phyloP scores from a whole-genome alignment of 2,329 filamentous ascomycete species.

The Neopestalotiopsis sp. region DNA sequence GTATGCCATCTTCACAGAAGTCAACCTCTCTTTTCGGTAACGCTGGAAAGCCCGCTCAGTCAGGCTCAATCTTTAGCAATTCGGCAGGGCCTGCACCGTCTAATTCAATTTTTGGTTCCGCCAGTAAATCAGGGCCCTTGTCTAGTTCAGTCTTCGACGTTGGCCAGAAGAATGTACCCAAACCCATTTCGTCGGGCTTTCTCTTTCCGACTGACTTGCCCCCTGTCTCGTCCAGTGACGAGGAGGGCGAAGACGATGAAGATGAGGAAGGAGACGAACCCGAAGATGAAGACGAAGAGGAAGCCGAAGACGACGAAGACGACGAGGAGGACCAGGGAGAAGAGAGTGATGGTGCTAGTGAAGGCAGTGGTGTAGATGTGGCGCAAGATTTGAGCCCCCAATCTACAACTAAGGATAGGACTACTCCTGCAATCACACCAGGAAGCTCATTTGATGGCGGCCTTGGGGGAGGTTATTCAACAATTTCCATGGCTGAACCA shows the following conservation, averaged over 20 bases:
- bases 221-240: slow-evolving; percentile 43
- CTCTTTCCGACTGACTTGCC: slow-evolving; percentile 36
- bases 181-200: slow-evolving; percentile 27
- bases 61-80: background rate
- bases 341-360: slow-evolving; percentile 49
- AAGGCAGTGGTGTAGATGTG: slow-evolving; percentile 69
- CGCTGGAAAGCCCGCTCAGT: background rate
- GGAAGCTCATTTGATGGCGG: slow-evolving; percentile 62
- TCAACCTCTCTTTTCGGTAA: background rate
- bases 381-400: slow-evolving; percentile 66
- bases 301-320: slow-evolving; percentile 48
- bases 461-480: slow-evolving; percentile 51
- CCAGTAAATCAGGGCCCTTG: background rate
- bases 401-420: slow-evolving; percentile 47
- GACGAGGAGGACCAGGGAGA: slow-evolving; percentile 53
- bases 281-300: slow-evolving; percentile 44
- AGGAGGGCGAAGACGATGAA: slow-evolving; percentile 44
- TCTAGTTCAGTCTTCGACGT: slow-evolving; percentile 1
- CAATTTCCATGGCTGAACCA: slow-evolving; percentile 50
- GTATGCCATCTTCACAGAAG: background rate
- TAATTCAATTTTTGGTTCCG: slow-evolving; percentile 23
- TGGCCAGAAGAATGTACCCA: slow-evolving; percentile 6
- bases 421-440: slow-evolving; percentile 55
- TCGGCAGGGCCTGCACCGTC: slow-evolving; percentile 1
- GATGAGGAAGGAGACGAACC: slow-evolving; percentile 47